Evolutionary conservation across 2,329 filamentous ascomycete genomes (phyloP), one percentile per base, ranked within the genome.

Genomic region (Epichloe brachyelytri): DNA sequence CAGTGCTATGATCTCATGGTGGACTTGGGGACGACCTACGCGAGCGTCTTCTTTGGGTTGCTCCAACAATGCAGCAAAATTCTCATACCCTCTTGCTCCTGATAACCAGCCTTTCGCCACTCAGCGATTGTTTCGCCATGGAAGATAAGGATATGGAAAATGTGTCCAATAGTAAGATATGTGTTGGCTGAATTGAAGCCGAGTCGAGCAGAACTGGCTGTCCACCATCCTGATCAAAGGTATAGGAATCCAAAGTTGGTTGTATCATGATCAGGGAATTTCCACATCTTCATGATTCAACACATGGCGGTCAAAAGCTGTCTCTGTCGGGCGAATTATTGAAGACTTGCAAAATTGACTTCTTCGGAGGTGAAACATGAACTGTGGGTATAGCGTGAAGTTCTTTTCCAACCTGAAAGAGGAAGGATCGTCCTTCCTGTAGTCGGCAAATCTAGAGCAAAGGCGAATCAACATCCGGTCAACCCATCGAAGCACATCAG

Each of bases 111-210:
- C 69, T 98, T 97, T 58, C 90, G 83, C 93, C 93, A 98, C 66
- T 96, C 89, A 1, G 93, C 93, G 68, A 97, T 86, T 0, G 91
- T 97, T 74, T 98, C 91, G 56, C 93, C 93, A 62, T 98, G 90
- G 79, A 97, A 98, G 60, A 98, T 98, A 51, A 98, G 80, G 55
- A 98, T 98, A 67, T 98, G 93, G 79, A 98, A 98, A 98, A 98
- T 0, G 93, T 97, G 63, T 98, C 93, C 51, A 98, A 83, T 11
- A 98, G 81, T 48, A 98, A 78, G 54, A 97, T 87, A 54, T 95
- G 94, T 20, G 90, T 87, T 10, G 89, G 85, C 64, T 97, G 91
- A 60, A 98, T 98, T 5, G 89, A 96, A 37, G 89, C 90, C 14
- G 91, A 97, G 67, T 98, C 93, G 37, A 98, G 79, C 22, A 98